Evolutionary conservation across 2,329 filamentous ascomycete species (phyloP).

Genomic region (Hypomyces perniciosus): DNA sequence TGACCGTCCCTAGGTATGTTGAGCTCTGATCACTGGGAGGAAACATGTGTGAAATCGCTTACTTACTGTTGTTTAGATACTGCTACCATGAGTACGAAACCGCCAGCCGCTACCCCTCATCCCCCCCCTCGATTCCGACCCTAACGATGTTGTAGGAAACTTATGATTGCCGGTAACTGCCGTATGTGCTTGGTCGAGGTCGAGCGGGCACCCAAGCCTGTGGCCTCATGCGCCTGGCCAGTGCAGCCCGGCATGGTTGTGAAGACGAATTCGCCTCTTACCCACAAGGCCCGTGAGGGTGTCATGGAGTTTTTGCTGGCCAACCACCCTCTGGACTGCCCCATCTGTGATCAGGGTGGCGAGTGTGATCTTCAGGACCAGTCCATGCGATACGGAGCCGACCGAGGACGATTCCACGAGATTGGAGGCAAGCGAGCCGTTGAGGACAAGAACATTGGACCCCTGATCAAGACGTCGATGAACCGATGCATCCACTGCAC

Average conservation of each 20-base stretch:
- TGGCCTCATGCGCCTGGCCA: slow-evolving; percentile 97
- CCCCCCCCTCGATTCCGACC: slow-evolving; percentile 17
- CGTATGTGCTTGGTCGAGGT: slow-evolving; percentile 99
- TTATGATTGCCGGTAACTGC: slow-evolving; percentile 99
- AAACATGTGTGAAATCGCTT: slow-evolving; percentile 4
- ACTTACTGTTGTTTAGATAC: slow-evolving; percentile 58
- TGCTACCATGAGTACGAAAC: slow-evolving; percentile 89
- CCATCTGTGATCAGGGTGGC: slow-evolving; percentile 97
- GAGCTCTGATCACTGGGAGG: slow-evolving; percentile 6
- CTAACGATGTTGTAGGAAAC: slow-evolving; percentile 59
- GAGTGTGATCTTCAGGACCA: slow-evolving; percentile 99
- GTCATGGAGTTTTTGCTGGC: slow-evolving; percentile 98
- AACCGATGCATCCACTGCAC: slow-evolving; percentile 99
- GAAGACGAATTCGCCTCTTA: slow-evolving; percentile 92
- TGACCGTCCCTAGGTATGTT: slow-evolving; percentile 73
- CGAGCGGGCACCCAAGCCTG: slow-evolving; percentile 90
- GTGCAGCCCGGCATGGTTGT: slow-evolving; percentile 98
- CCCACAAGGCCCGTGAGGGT: slow-evolving; percentile 96
- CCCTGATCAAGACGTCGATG: slow-evolving; percentile 98
- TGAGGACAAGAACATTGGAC: slow-evolving; percentile 99
- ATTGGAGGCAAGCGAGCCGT: slow-evolving; percentile 92
- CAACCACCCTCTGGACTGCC: slow-evolving; percentile 94
- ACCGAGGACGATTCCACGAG: slow-evolving; percentile 96
- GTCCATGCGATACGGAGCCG: slow-evolving; percentile 96
- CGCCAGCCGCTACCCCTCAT: slow-evolving; percentile 8